Evolutionary conservation across 2,329 filamentous ascomycete genomes (phyloP).

Genomic region (Botrytis fabae): DNA sequence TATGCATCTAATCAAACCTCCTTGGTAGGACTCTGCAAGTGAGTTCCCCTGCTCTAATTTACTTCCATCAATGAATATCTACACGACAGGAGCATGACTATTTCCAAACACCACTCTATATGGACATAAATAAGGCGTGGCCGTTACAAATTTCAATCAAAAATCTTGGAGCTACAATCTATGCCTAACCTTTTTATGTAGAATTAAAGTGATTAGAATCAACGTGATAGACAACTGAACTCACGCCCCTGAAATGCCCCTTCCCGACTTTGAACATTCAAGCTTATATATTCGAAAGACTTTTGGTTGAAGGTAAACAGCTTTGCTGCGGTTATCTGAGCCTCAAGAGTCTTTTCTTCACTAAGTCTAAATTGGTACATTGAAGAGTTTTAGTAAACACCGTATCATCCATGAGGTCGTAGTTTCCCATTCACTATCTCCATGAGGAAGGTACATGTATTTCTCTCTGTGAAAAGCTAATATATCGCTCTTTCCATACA

Average conservation of each 20-base stretch:
- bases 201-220: too few species aligned
- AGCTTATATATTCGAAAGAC: neutral
- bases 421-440: neutral
- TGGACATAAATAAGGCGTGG: rapidly evolving
- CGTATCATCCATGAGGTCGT: neutral
- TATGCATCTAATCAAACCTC: rapidly evolving
- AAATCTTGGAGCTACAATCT: neutral
- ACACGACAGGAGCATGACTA: neutral
- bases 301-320: neutral
- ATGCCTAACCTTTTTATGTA: neutral
- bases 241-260: rapidly evolving
- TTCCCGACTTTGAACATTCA: neutral
- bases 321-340: neutral
- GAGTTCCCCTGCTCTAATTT: neutral
- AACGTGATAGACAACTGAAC: neutral
- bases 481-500: neutral
- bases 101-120: neutral
- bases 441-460: neutral
- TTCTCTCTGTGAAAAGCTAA: neutral
- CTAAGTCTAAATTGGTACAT: neutral
- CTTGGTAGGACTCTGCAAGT: rapidly evolving
- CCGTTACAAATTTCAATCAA: neutral
- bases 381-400: neutral
- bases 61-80: neutral
- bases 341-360: neutral